Evolutionary conservation across 768 basidiomycete genomes (phyloP), one percentile per base, ranked within the genome.

Genomic region (Lactifluus rugatus): DNA sequence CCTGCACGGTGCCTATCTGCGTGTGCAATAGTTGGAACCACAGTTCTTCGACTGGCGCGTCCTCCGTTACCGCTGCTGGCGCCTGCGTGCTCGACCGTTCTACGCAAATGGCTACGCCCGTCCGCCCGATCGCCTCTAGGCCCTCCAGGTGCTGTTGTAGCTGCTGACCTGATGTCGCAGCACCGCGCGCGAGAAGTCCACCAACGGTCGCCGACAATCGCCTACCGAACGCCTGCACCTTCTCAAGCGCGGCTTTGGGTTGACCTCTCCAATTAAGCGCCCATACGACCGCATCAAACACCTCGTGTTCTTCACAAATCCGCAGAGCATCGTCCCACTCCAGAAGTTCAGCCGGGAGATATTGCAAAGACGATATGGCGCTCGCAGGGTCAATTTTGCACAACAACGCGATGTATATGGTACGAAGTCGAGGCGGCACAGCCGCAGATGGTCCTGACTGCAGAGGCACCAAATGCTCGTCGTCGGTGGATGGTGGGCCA

Each of bases 21-120:
- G 85, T 84, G 65, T 82, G 83, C 32, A 98, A 77, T 1, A 96
- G 74, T 60, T 83, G 80, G 70, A 92, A 91, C 93, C 93, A 98
- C 62, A 92, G 80, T 62, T 95, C 89, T 66, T 96, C 93, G 16
- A 84, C 67, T 64, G 41, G 78, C 73, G 56, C 70, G 10, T 74
- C 69, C 19, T 73, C 71, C 13, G 70, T 67, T 26, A 45, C 7
- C 64, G 70, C 56, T 74, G 14, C 23, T 5, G 31, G n/a, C 19
- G 39, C 52, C 73, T 5, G 55, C 45, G 48, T 32, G 52, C 50
- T 49, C 41, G 89, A 89, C 52, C 81, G 82, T 54, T 83, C 78
- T 39, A 85, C 70, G 69, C 93, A 96, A 26, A 94, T 77, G 2
- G 75, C 70, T 3, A 86, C 77, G 32, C 85, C 86, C 31, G 80